Evolutionary conservation across 2,329 filamentous ascomycete species (phyloP).

Genomic region (Scytalidium lignicola): DNA sequence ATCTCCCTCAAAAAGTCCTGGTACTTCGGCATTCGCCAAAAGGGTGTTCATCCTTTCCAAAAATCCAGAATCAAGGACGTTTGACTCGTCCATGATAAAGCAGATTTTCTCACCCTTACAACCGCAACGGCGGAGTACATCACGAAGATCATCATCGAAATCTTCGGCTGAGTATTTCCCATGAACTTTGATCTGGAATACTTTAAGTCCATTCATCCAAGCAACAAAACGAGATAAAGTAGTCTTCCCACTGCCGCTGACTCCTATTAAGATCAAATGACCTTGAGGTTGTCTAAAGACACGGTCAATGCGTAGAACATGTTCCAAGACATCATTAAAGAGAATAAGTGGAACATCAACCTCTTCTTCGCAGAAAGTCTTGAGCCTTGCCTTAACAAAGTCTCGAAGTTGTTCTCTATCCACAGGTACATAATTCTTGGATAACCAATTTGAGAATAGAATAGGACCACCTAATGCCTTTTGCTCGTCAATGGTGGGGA

Average conservation of each 20-base stretch:
- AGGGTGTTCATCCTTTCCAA: slow-evolving; percentile 98
- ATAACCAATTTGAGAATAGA: slow-evolving; percentile 98
- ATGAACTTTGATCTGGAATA: slow-evolving; percentile 99
- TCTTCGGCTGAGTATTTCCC: slow-evolving; percentile 97
- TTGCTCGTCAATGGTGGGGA: slow-evolving; percentile 90
- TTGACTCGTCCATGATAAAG: slow-evolving; percentile 99
- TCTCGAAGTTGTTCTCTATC: slow-evolving; percentile 92
- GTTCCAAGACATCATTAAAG: slow-evolving; percentile 99
- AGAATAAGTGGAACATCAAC: slow-evolving; percentile 96
- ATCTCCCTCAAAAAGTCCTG: slow-evolving; percentile 97
- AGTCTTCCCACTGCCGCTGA: slow-evolving; percentile 97
- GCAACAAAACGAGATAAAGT: slow-evolving; percentile 96
- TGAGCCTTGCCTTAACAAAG: slow-evolving; percentile 94
- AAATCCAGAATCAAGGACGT: slow-evolving; percentile 97
- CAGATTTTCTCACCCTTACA: slow-evolving; percentile 99
- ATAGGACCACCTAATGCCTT: slow-evolving; percentile 90
- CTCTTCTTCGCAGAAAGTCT: slow-evolving; percentile 99
- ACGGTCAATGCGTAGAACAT: slow-evolving; percentile 95
- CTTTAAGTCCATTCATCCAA: slow-evolving; percentile 99
- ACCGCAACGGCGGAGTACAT: slow-evolving; percentile 86
- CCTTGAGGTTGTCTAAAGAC: slow-evolving; percentile 98
- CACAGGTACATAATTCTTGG: slow-evolving; percentile 96
- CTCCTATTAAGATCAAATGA: slow-evolving; percentile 96
- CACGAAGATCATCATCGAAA: slow-evolving; percentile 95
- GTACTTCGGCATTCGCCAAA: slow-evolving; percentile 97